Base-by-base conservation (phyloP, 78 protist species). In the Tieghemostelium lacteum region DNA sequence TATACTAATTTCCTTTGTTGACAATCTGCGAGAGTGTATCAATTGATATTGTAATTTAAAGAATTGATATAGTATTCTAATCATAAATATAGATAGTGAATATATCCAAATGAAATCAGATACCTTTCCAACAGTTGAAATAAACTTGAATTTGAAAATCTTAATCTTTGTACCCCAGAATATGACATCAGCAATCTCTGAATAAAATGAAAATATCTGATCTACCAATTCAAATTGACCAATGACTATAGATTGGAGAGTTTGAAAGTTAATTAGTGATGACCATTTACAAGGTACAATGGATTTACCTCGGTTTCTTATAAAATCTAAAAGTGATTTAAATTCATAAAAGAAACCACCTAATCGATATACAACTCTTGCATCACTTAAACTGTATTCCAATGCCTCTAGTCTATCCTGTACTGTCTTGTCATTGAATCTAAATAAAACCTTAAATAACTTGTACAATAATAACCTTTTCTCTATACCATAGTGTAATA, bases 91-190 rank as follows among this genome's bases (percentile, higher is more conserved):
- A 1, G 31, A 39, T 7, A 71, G 50, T 36, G 58, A 28, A 22
- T 71, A 71, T 4, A 71, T 36, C 77, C 77, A 71, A 50, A 71
- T 55, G 10, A 71, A 71, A 50, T 71, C 61, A 37, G 61, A 45
- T 24, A 69, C 60, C 20, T 45, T 39, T 16, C 60, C 54, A 45
- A 52, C 77, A 20, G 33, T 7, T 50, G 24, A 39, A 28, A 71
- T 50, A 64, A 64, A 37, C 5, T 20, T 36, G n/a, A 69, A 19
- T 69, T 45, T 19, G 50, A 71, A 71, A 4, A 71, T 28, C 37
- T 71, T 71, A 22, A 71, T 71, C 28, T 36, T 50, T 50, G 63
- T 71, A 29, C 64, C 77, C 77, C 77, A 71, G 50, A 71, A 71
- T 45, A 45, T 52, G 14, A 71, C 50, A 71, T 71, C 77, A 33